Evolutionary conservation across 106 monocot genomes (phyloP), one percentile per base, ranked within the genome.

Genomic region (Dendrobium officinale): DNA sequence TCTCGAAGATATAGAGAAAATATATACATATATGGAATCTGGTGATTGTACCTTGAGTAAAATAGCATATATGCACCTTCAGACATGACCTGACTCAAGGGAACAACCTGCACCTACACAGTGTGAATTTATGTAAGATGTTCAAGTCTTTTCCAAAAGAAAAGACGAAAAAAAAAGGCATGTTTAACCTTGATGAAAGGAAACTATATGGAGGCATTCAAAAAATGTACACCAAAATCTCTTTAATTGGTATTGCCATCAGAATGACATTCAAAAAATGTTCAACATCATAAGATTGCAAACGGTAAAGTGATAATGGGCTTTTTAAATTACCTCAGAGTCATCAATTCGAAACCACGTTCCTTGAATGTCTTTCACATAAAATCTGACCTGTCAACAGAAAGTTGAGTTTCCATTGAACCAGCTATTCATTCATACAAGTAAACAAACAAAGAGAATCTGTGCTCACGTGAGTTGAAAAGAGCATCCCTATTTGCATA

Each of bases 1-100:
- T 37, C 37, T 37, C 37, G 37, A 37, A 0, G 37, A 37, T 37
- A 37, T 37, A 37, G 3, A 37, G 37, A 37, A 37, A 3, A 37
- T 37, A 3, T 37, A 37, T 37, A 37, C 37, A 37, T 37, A 37
- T 37, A 37, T 37, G 3, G 37, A 37, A 37, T 37, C 37, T 61
- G 22, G 4, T 22, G 73, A 73, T 45, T 75, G 45, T 87, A 96
- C 96, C 97, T 97, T 1, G 90, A 86, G 80, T 97, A 97, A 81
- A 97, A 97, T 26, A 97, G 79, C 94, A 97, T 97, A 66, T 97
- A 97, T 79, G 97, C 97, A 55, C 94, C 94, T 82, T 97, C 94
- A 45, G 97, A 97, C 97, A 97, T 94, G 15, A 97, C 97, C 66
- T 91, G 92, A 84, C 84, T 92, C 47, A 84, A 79, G 44, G 88